Evolutionary conservation across 2,329 filamentous ascomycete genomes (phyloP), one percentile per base, ranked within the genome.

Genomic region (Pseudogymnoascus sp.): DNA sequence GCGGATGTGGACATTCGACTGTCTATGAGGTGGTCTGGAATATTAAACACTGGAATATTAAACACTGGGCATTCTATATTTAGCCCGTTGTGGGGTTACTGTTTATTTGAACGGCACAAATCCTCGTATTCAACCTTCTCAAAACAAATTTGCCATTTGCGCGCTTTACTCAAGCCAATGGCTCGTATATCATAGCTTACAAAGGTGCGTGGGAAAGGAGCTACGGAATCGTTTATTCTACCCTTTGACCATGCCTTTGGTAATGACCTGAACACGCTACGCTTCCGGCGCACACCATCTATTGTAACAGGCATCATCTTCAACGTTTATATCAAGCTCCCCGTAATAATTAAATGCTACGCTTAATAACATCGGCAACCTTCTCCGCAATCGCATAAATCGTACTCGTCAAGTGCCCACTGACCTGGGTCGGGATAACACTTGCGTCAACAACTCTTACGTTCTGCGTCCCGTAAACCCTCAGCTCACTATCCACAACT

Each of bases 381-480:
- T 69, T 65, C 54, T 65, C 64, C 17, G 64, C 58, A 57, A 65
- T 59, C 3, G 64, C 64, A 58, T 65, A 65, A n/a, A 65, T 21
- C 2, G 62, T 64, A 58, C 44, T 59, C 1, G 41, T 60, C 33
- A 63, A 40, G 24, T 64, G 57, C 4, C 62, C 62, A 41, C 60
- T 60, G 1, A 63, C 58, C 15, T 63, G 60, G 1, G 61, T 57
- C 10, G 44, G 44, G 1, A 54, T 15, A 15, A 54, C 31, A 21
- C 44, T 54, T 11, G 31, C 31, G 17, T 54, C 44, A 13, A 21
- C 75, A 79, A 81, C 31, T 68, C 69, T 36, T 79, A 69, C 36
- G 74, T 66, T 63, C 81, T 79, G 33, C 74, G 77, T 0, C 80
- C 80, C 57, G 82, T 63, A 0, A 15, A 44, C 39, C 8, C 9